A percentile compares a stretch with the other conserved stretches of the same genome.
Evolutionary conservation across 345 rosid genomes (phyloP).

Genomic region (Eucalyptus tenuipes): DNA sequence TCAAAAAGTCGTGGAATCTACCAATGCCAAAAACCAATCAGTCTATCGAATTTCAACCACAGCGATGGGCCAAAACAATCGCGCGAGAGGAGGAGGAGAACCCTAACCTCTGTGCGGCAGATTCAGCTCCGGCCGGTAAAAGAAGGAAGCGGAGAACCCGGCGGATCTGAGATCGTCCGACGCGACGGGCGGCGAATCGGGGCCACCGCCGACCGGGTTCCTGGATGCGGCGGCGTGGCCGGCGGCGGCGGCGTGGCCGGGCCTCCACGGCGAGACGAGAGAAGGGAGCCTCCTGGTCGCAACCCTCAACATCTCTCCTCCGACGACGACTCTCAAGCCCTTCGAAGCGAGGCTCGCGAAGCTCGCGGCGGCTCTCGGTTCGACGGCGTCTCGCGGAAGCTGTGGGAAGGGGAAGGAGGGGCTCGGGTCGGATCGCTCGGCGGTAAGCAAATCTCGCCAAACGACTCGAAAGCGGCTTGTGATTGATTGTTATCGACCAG

Average conservation of each 20-base stretch:
- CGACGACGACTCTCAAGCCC: not conserved
- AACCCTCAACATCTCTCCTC: constrained; percentile 25
- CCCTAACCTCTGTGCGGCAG: constrained; percentile 31
- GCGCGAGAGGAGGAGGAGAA: not conserved
- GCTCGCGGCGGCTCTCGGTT: not conserved
- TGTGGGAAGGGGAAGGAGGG: not conserved
- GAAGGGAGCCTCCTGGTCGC: constrained; percentile 36
- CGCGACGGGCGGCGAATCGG: constrained; percentile 4
- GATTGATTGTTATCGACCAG: not conserved
- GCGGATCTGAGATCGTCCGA: constrained; percentile 15
- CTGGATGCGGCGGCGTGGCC: not conserved
- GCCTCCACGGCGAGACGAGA: constrained; percentile 15
- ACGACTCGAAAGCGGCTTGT: not conserved
- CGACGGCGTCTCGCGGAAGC: not conserved
- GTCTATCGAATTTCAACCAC: not conserved
- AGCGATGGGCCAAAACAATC: not conserved
- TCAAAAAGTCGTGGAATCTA: not conserved
- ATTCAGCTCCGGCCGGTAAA: constrained; percentile 8
- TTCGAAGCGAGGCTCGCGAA: not conserved
- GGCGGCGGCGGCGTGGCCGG: constrained; percentile 7
- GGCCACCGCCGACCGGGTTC: constrained; percentile 6
- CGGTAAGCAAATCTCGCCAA: not conserved
- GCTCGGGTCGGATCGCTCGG: not conserved
- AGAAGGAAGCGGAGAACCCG: not conserved
- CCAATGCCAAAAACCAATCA: not conserved